phyloP scores from a whole-genome alignment of 345 rosid species.

The Eucalyptus caleyi region DNA sequence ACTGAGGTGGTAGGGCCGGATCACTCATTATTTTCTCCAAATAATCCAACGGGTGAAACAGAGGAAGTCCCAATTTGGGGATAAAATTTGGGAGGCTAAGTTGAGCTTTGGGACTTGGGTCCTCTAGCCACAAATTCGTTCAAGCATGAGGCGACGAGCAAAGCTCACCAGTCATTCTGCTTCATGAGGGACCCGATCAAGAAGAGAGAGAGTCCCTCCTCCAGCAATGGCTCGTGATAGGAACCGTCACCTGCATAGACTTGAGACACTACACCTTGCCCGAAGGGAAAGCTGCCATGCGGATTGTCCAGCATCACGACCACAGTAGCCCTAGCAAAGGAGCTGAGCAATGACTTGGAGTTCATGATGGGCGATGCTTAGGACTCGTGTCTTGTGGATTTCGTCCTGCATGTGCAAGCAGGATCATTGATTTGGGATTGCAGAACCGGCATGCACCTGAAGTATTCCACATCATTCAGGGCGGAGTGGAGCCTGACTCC shows the following conservation, averaged over 20 bases:
- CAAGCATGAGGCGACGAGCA: neutral
- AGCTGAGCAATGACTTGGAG: neutral
- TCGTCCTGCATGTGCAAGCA: neutral
- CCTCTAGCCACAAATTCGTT: neutral
- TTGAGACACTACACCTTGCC: neutral
- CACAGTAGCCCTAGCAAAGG: neutral
- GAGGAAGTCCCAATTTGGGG: neutral
- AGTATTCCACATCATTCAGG: neutral
- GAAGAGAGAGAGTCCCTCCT: neutral
- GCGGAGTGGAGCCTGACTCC: neutral
- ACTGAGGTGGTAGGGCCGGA: neutral
- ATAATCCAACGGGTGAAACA: neutral
- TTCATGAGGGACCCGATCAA: neutral
- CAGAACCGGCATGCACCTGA: neutral
- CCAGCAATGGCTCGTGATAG: neutral
- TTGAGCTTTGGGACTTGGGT: neutral
- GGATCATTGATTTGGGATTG: neutral
- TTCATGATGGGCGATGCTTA: neutral
- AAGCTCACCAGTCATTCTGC: neutral
- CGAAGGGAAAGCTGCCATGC: neutral
- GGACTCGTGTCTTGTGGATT: neutral
- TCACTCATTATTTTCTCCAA: neutral
- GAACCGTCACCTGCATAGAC: neutral
- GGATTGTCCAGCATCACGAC: neutral
- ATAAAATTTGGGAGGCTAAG: too few species aligned